Conservation (phyloP, 495 filamentous ascomycete genomes). For the Ascodesmis nigricans region DNA sequence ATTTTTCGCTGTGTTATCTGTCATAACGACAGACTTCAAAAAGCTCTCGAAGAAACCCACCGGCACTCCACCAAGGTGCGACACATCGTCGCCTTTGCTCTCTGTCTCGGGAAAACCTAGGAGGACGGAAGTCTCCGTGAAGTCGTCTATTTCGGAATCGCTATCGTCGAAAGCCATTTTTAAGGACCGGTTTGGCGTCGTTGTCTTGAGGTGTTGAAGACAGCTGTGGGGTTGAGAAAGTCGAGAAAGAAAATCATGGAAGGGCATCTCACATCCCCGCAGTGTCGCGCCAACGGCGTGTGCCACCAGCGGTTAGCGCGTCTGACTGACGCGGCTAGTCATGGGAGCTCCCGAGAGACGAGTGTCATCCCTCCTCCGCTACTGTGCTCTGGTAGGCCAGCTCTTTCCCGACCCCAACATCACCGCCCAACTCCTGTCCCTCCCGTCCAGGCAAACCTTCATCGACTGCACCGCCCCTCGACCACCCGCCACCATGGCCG, state of each 20-base stretch:
- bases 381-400: no score
- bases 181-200: neutral
- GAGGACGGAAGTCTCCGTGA: constrained; percentile 70
- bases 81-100: constrained; percentile 55
- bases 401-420: constrained; percentile 2
- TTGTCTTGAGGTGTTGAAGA: neutral
- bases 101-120: constrained; percentile 77
- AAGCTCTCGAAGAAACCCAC: constrained; percentile 44
- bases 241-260: neutral
- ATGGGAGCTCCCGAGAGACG: no score
- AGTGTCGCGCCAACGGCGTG: no score
- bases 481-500: constrained; percentile 26
- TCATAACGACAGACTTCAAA: no score
- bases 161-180: constrained; percentile 79
- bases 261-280: no score
- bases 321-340: no score
- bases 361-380: no score
- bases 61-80: constrained; percentile 66
- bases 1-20: no score
- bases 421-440: no score
- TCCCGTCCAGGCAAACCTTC: no score
- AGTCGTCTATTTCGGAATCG: constrained; percentile 52
- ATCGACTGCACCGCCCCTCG: no score
- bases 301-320: no score
- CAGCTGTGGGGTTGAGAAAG: neutral